A percentile compares a stretch with the other conserved stretches of the same genome.
Conservation (phyloP, 2,329 filamentous ascomycete species). For the Chrysoporthe puriensis region DNA sequence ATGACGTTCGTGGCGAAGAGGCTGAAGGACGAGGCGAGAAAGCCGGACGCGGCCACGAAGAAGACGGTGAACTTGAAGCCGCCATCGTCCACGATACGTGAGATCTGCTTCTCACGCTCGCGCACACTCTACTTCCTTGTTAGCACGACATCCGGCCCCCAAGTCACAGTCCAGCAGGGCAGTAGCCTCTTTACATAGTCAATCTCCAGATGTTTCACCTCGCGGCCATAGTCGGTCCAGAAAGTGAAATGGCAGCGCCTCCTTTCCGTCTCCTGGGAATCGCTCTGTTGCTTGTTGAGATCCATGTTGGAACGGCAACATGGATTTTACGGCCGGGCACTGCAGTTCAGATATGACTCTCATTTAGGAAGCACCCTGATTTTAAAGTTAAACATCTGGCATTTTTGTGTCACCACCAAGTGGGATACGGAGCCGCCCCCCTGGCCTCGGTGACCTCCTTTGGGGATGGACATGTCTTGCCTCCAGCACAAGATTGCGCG, state of each 20-base stretch:
- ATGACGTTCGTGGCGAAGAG: conserved; percentile 38
- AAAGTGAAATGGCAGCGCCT: neutral
- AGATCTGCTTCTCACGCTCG: conserved; percentile 24
- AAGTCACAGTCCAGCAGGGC: neutral
- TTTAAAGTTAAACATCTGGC: neutral
- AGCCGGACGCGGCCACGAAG: conserved; percentile 35
- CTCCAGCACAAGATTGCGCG: neutral
- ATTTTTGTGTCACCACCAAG: too few relatives aligned
- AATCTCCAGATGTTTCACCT: conserved; percentile 19
- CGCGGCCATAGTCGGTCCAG: conserved; percentile 18
- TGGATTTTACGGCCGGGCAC: neutral
- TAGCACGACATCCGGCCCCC: neutral
- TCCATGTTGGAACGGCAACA: neutral
- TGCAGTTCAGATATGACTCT: neutral
- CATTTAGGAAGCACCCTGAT: neutral
- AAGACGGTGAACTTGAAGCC: conserved; percentile 36
- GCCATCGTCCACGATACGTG: conserved; percentile 26
- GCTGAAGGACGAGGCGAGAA: conserved; percentile 37
- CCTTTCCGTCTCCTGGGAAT: neutral
- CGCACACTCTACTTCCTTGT: neutral
- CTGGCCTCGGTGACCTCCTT: neutral
- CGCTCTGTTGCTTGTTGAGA: neutral
- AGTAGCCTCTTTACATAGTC: conserved; percentile 13
- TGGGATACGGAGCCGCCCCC: neutral
- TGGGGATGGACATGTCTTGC: neutral